Conservation (phyloP, 1,284 basidiomycete species). For the Leccinum subrobustum region DNA sequence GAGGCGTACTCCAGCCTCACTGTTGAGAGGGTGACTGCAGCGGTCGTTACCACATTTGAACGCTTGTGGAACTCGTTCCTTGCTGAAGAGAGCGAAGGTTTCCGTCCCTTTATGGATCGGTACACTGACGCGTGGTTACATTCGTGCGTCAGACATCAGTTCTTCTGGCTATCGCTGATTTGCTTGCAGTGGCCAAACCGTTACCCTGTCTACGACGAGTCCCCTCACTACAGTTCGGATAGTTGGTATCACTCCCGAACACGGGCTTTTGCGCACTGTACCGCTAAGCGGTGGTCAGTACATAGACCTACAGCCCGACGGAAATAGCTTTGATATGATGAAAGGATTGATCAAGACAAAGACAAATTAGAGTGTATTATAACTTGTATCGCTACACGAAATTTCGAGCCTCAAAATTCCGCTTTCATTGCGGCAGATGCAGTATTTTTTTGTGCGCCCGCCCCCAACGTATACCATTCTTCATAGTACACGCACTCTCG, state of each 20-base stretch:
- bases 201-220: conserved; percentile 49
- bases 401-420: conserved; percentile 19
- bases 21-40: conserved; percentile 76
- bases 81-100: conserved; percentile 50
- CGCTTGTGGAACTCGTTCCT: conserved; percentile 77
- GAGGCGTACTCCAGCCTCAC: conserved; percentile 39
- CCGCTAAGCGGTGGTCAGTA: conserved; percentile 49
- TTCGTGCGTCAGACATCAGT: conserved; percentile 56
- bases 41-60: conserved; percentile 80
- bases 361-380: conserved; percentile 18
- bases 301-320: conserved; percentile 85
- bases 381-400: background rate
- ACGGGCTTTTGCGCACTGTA: conserved; percentile 84
- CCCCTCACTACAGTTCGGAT: conserved; percentile 78
- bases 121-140: conserved; percentile 89
- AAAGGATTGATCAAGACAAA: conserved; percentile 82
- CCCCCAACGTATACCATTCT: conserved; percentile 41
- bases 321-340: conserved; percentile 97
- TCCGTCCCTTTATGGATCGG: conserved; percentile 73
- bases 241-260: conserved; percentile 82
- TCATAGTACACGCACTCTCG: conserved; percentile 49
- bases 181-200: background rate
- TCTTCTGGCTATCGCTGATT: background rate
- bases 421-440: conserved; percentile 14
- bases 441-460: conserved; percentile 13